Evolutionary conservation across 2,329 filamentous ascomycete species (phyloP).

Genomic region (Stachybotrys chartarum): DNA sequence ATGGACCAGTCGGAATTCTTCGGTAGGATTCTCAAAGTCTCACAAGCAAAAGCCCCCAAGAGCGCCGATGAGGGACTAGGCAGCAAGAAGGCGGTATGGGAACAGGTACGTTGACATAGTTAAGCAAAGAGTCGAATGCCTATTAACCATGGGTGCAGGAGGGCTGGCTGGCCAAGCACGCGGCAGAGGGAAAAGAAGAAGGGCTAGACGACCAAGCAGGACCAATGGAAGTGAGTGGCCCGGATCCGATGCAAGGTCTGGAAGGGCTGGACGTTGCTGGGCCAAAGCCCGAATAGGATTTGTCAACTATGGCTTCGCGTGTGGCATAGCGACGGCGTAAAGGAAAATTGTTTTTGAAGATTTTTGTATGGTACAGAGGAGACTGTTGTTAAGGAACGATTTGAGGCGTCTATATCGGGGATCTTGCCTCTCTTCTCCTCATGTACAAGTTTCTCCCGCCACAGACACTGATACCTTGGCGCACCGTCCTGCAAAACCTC

Average conservation of each 20-base stretch:
- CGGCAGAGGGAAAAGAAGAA: conserved; percentile 67
- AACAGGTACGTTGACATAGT: conserved; percentile 61
- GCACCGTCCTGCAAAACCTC: not conserved
- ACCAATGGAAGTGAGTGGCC: conserved; percentile 41
- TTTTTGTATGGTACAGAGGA: conserved; percentile 10
- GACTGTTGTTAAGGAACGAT: conserved; percentile 14
- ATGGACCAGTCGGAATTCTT: conserved; percentile 98
- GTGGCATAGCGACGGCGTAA: conserved; percentile 42
- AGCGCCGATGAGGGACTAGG: conserved; percentile 80
- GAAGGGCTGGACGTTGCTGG: conserved; percentile 92
- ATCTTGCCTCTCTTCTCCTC: conserved; percentile 13
- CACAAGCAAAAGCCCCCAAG: conserved; percentile 86
- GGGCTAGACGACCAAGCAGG: conserved; percentile 11
- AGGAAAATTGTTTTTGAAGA: conserved; percentile 14
- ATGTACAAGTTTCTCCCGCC: conserved; percentile 11
- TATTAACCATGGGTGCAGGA: conserved; percentile 53
- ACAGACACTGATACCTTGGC: not conserved
- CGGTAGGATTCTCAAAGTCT: conserved; percentile 86
- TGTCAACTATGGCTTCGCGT: conserved; percentile 14
- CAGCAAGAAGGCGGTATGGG: conserved; percentile 92
- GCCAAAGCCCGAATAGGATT: conserved; percentile 57
- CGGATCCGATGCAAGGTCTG: conserved; percentile 92
- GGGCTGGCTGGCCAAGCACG: conserved; percentile 84
- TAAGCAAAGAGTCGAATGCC: not conserved
- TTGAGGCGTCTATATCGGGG: conserved; percentile 6